Base-by-base conservation (phyloP, 495 filamentous ascomycete species). In the Immersiella caudata region DNA sequence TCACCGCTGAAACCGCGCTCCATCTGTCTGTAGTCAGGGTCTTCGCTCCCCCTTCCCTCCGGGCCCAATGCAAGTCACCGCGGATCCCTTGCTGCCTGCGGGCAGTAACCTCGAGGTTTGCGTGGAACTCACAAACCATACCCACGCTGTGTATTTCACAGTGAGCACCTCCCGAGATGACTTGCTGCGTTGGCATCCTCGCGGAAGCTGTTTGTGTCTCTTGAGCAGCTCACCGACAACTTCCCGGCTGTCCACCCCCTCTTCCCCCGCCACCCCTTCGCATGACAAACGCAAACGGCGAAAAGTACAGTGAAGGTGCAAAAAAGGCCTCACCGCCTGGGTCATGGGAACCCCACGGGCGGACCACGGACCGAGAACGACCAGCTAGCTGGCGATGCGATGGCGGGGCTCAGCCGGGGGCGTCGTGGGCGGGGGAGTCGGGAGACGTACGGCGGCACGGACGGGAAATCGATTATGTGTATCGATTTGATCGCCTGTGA, bases 241-340 rank as follows among this genome's bases (percentile, higher is more conserved):
- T 21, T 20, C 26, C 26, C 57, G 26, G 26, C 55, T 27, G 24
- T 57, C 25, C 24, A 51, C 11, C 14, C 12, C 21, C 40, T 12
- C 40, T 12, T 46, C 40, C 11, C 16, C 11, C 16, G 2, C 40
- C 40, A 12, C 40, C 35, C 27, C 16, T 40, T 18, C 26, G 0
- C 35, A 24, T 14, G 49, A 26, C 21, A 54, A 52, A 55, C 46
- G 24, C 40, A 26, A 52, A 54, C 16, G 21, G n/a, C 1, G 40
- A 63, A 9, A 24, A 22, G 26, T 22, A 18, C 29, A 40, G 29
- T 33, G n/a, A n/a, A n/a, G n/a, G n/a, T 12, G 21, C 40, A 58
- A 12, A 59, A 66, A 66, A 50, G 29, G 35, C 55, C 64, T 59
- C 64, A 66, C 64, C 64, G 64, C 64, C 64, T 59, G 52, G 12